Base-by-base conservation (phyloP, 1,284 basidiomycete genomes). In the Moesziomyces aphidis region DNA sequence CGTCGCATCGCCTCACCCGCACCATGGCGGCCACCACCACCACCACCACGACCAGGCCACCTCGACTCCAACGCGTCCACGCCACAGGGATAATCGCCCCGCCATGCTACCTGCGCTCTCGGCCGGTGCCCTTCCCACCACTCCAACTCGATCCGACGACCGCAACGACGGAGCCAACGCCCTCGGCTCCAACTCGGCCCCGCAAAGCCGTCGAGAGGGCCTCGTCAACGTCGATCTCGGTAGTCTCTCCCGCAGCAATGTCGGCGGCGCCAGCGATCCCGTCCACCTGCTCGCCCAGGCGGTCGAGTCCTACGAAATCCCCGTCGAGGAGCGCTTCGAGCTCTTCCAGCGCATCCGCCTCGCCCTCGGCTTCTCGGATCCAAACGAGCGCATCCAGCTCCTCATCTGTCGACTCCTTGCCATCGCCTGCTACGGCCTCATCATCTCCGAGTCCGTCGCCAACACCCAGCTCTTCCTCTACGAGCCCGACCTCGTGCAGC, bases 391-490 rank as follows among this genome's bases (percentile, higher is more conserved):
- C 50, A 90, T 92, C 83, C 92, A 94, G 84, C 88, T 98, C 48
- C 88, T 97, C 39, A 87, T 90, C 63, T 89, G 93, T 53, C 90
- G 96, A 50, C 88, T 99, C 26, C 88, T 97, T 39, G 90, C 96
- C 4, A 91, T 97, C 46, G 92, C 94, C 15, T 93, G 95, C 64
- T 97, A 88, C 66, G 72, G 78, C 4, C 81, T 82, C 28, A 73
- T 68, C 31, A 75, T 73, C 31, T 51, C 59, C 57, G 96, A 99
- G 85, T 88, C 88, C 31, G 89, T 91, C 80, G 92, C 93, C 5
- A 89, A 90, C 61, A 90, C 92, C 2, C 90, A 91, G 15, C 88
- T 98, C 49, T 97, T 98, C 87, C 88, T 97, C 22, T 96, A 95
- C 82, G 96, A 99, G 85, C 95, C 96, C 19, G 94, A 96, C 78